A percentile compares a stretch with the other conserved stretches of the same genome.
These are phyloP conservation scores for Fusarium mangiferae DNA, from an alignment of 2,329 filamentous ascomycete genomes.

Conservation along the genomic window DNA sequence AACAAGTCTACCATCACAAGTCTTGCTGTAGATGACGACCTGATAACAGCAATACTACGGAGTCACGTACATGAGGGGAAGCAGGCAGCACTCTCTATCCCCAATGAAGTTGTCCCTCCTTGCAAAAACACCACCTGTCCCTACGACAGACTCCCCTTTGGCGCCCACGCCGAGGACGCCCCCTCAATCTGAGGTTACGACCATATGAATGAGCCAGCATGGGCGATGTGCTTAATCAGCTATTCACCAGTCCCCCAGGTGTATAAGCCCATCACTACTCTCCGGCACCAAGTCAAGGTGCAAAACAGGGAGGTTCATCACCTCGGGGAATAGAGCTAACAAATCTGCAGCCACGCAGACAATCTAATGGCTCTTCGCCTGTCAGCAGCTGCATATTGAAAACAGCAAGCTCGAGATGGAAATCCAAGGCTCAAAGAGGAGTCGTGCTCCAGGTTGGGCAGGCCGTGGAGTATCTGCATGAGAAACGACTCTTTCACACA, in stretches of 20 bases:
- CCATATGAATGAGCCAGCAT: too few species aligned
- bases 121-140: background rate
- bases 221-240: too few species aligned
- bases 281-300: background rate
- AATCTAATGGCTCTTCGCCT: background rate
- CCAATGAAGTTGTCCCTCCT: background rate
- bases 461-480: conserved; percentile 46
- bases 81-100: background rate
- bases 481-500: conserved; percentile 38
- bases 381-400: background rate
- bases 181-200: too few species aligned
- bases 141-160: too few species aligned
- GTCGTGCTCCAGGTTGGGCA: conserved; percentile 38
- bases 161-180: too few species aligned
- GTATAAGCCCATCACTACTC: background rate
- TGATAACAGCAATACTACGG: background rate
- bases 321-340: background rate
- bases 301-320: background rate
- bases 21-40: background rate
- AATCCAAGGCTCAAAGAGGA: background rate
- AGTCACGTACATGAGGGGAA: background rate
- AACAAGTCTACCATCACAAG: background rate
- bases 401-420: background rate
- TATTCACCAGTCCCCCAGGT: background rate
- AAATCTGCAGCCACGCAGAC: background rate